A percentile compares a stretch with the other conserved stretches of the same genome.
phyloP scores from a whole-genome alignment of 768 basidiomycete species.

The Boletales sp. region DNA sequence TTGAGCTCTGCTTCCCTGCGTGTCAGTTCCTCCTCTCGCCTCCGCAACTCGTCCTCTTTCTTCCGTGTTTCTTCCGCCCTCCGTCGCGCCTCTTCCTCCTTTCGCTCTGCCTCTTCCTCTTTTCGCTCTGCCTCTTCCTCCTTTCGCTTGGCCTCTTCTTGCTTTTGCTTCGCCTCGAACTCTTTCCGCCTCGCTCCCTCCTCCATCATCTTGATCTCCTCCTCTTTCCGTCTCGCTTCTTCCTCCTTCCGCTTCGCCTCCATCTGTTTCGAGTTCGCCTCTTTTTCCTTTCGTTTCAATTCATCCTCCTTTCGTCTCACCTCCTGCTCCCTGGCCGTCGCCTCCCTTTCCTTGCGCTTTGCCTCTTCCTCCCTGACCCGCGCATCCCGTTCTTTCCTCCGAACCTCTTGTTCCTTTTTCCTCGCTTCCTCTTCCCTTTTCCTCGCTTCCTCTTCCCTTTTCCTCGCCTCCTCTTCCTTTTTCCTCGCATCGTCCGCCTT shows the following conservation, averaged over 20 bases:
- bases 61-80: slow-evolving; percentile 20
- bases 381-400: slow-evolving; percentile 18
- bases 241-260: slow-evolving; percentile 30
- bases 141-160: slow-evolving; percentile 24
- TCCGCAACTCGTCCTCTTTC: slow-evolving; percentile 25
- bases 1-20: slow-evolving; percentile 32
- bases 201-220: slow-evolving; percentile 24
- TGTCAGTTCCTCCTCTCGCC: slow-evolving; percentile 26
- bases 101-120: slow-evolving; percentile 23
- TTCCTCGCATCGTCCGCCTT: slow-evolving; percentile 28
- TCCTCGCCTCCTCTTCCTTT: slow-evolving; percentile 5
- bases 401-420: slow-evolving; percentile 18
- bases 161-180: slow-evolving; percentile 30
- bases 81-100: too few species aligned
- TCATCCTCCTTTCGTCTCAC: slow-evolving; percentile 21
- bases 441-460: slow-evolving; percentile 16
- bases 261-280: slow-evolving; percentile 26
- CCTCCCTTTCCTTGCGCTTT: slow-evolving; percentile 28
- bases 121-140: slow-evolving; percentile 29
- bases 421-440: slow-evolving; percentile 25
- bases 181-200: slow-evolving; percentile 27
- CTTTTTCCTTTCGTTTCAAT: slow-evolving; percentile 21
- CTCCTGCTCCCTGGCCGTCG: slow-evolving; percentile 16
- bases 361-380: slow-evolving; percentile 23
- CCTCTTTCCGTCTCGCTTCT: slow-evolving; percentile 21